Percentiles rank a stretch among this genome's conserved stretches.
Evolutionary conservation across 768 basidiomycete genomes (phyloP).

Genomic region (Tricholoma saponaceum): DNA sequence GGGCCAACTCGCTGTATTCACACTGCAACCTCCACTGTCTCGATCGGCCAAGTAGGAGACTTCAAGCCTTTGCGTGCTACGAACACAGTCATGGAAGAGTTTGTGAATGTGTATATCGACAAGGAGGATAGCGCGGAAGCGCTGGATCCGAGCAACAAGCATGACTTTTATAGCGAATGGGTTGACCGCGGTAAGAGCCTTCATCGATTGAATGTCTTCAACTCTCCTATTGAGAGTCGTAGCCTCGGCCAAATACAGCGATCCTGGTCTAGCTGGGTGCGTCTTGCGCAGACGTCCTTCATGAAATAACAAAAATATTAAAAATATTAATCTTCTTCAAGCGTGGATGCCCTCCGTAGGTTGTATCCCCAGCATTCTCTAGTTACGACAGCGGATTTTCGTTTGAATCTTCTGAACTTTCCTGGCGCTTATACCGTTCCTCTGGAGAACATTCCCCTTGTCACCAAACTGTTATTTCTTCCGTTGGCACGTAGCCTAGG

Average conservation of each 20-base stretch:
- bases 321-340: conserved; percentile 12
- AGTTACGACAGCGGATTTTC: conserved; percentile 44
- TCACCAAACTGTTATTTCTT: conserved; percentile 46
- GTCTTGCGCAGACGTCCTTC: conserved; percentile 8
- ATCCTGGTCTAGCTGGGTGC: conserved; percentile 45
- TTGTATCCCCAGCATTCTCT: conserved; percentile 62
- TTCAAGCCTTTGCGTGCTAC: not conserved
- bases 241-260: conserved; percentile 51
- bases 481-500: conserved; percentile 41
- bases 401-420: conserved; percentile 44
- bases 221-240: conserved; percentile 10
- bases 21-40: too few relatives aligned
- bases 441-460: conserved; percentile 42
- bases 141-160: conserved; percentile 16
- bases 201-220: not conserved
- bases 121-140: conserved; percentile 8
- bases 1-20: too few relatives aligned
- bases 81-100: conserved; percentile 5
- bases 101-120: conserved; percentile 15
- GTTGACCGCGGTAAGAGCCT: conserved; percentile 39
- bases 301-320: not conserved
- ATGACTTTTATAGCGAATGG: conserved; percentile 51
- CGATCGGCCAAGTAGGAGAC: not conserved
- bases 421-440: conserved; percentile 46
- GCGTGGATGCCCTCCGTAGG: conserved; percentile 46